These are phyloP conservation scores for Globisporangium uncinulatum DNA, from an alignment of 352 stramenopile genomes.

Conservation along the genomic window DNA sequence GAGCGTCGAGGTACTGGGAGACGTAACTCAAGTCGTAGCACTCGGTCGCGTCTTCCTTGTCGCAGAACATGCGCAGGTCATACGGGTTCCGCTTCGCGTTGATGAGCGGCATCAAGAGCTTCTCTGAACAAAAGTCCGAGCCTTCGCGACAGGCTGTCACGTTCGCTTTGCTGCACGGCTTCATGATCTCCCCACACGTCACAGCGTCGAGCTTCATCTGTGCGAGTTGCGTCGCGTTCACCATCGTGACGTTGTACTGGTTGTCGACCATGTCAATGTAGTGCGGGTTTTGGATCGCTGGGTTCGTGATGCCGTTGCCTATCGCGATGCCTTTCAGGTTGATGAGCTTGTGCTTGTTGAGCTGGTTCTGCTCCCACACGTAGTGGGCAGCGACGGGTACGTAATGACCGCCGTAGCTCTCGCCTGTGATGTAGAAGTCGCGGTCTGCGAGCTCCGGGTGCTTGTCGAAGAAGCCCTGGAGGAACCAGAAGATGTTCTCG, in stretches of 20 bases:
- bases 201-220: conserved; percentile 25
- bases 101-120: conserved; percentile 33
- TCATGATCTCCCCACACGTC: conserved; percentile 29
- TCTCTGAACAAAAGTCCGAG: conserved; percentile 29
- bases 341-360: conserved; percentile 6
- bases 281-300: conserved; percentile 27
- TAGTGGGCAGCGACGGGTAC: conserved; percentile 27
- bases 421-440: conserved; percentile 29
- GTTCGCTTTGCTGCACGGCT: conserved; percentile 9
- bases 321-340: conserved; percentile 35
- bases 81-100: conserved; percentile 49
- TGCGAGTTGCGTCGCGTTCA: conserved; percentile 27
- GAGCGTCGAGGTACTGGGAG: conserved; percentile 34
- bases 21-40: conserved; percentile 29
- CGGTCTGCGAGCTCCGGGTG: conserved; percentile 25
- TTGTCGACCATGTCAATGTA: conserved; percentile 61
- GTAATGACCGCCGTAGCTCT: conserved; percentile 37
- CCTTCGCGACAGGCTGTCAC: conserved; percentile 24
- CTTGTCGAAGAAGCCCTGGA: conserved; percentile 28
- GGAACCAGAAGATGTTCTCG: conserved; percentile 35
- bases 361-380: conserved; percentile 19
- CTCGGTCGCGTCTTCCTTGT: conserved; percentile 6
- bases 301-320: conserved; percentile 31
- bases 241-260: conserved; percentile 59
- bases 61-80: conserved; percentile 45